Evolutionary conservation across 208 protist genomes (phyloP), one percentile per base, ranked within the genome.

Genomic region (Balamuthia mandrillaris): DNA sequence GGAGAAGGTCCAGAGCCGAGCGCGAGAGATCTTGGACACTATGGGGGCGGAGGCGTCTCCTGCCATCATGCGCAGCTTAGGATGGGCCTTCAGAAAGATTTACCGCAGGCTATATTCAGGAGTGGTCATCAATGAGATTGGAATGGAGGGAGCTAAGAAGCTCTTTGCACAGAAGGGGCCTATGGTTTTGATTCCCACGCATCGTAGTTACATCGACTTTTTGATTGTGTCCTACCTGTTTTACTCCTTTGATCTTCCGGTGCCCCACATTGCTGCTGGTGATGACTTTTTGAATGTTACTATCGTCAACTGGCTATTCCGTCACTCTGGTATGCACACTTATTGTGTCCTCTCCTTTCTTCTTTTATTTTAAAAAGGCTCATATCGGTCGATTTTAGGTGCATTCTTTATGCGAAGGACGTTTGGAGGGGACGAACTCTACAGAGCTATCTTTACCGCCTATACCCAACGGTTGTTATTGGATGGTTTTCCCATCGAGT

Each of bases 121-220:
- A 16, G 49, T 81, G 42, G 72, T 81, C 2, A 81, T 81, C 72
- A 81, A 81, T 39, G 47, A 81, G 24, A 51, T 81, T 2, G 72
- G 72, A 24, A 29, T 81, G 10, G 72, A 81, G 33, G 51, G 47
- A 6, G 72, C 61, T 31, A 81, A 81, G 51, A 51, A 81, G 18
- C 44, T 81, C 41, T 81, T 81, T 18, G 33, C 6, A 21, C 54
- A 2, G 24, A 81, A 16, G 0, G 27, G n/a, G n/a, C n/a, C n/a
- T n/a, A n/a, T 87, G 4, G 68, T 90, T 3, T 60, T 92, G 10
- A 24, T 92, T 54, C 89, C 89, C 5, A 84, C 78, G 37, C 89
- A 92, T 58, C 81, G 86, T 31, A 78, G 42, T 31, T 85, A 92
- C 58, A 61, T 92, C 12, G 89, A 92, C 83, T 92, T 87, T 49